These are phyloP conservation scores for Nicotiana tomentosiformis DNA, from an alignment of 257 asterid species.

Conservation along the genomic window DNA sequence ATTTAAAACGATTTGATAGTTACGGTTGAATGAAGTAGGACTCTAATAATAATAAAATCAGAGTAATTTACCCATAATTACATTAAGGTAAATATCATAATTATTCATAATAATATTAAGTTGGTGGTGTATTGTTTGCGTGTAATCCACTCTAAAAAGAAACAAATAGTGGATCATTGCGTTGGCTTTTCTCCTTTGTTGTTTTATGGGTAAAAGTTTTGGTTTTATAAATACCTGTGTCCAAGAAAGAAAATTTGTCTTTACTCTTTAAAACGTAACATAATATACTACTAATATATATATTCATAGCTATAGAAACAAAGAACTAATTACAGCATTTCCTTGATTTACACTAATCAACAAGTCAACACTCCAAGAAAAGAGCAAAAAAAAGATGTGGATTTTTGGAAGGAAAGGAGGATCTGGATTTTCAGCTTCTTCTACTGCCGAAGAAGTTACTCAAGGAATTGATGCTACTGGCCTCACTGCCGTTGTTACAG, in stretches of 20 bases:
- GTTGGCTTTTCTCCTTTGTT: background rate
- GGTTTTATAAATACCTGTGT: background rate
- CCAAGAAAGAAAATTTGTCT: background rate
- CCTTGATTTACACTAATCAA: background rate
- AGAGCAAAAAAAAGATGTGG: constrained; percentile 37
- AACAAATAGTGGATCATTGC: background rate
- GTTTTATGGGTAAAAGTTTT: background rate
- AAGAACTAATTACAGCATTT: background rate
- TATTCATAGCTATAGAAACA: background rate
- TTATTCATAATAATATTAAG: background rate
- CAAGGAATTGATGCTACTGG: constrained; percentile 48
- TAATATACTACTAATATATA: background rate
- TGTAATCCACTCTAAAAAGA: background rate
- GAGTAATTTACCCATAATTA: no score
- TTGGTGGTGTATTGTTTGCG: background rate
- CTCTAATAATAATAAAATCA: no score
- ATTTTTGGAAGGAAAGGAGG: constrained; percentile 44
- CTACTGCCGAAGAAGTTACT: constrained; percentile 58
- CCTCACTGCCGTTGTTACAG: constrained; percentile 66
- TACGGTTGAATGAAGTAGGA: no score
- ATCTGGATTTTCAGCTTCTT: constrained; percentile 50
- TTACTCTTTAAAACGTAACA: background rate
- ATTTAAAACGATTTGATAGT: no score
- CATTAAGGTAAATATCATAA: no score
- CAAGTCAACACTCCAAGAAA: background rate